Percentiles rank a stretch among this genome's conserved stretches.
Evolutionary conservation across 306 rosid species (phyloP).

Genomic region (Castanospermum australe): DNA sequence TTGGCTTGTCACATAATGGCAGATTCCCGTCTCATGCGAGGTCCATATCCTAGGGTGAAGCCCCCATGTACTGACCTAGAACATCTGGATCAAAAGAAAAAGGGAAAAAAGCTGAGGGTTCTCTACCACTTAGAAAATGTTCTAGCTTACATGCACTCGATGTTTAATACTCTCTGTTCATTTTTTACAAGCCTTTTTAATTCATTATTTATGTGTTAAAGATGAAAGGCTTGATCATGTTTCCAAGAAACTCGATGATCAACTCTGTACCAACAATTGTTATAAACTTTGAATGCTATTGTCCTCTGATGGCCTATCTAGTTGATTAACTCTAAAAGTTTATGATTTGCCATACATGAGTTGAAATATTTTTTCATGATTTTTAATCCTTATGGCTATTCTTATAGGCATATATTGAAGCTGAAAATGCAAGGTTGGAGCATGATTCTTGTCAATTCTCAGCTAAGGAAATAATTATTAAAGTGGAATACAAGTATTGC

Average conservation of each 20-base stretch:
- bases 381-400: neutral
- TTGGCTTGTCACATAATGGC: neutral
- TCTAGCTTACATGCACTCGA: too few species aligned
- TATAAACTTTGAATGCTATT: neutral
- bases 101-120: neutral
- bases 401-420: conserved; percentile 73
- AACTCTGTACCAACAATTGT: neutral
- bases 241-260: neutral
- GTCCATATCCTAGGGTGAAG: neutral
- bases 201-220: neutral
- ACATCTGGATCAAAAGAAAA: neutral
- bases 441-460: conserved; percentile 75
- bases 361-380: neutral
- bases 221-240: neutral
- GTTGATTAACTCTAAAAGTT: neutral
- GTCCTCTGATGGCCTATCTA: neutral
- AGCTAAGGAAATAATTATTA: conserved; percentile 76
- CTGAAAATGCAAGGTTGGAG: conserved; percentile 81
- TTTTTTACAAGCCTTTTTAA: neutral
- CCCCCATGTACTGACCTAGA: neutral
- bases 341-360: neutral
- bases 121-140: neutral
- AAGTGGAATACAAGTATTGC: conserved; percentile 81
- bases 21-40: neutral
- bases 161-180: too few species aligned